Percentiles rank a stretch among this genome's conserved stretches.
Evolutionary conservation across 768 basidiomycete genomes (phyloP).

Genomic region (Termitomyces sp.): DNA sequence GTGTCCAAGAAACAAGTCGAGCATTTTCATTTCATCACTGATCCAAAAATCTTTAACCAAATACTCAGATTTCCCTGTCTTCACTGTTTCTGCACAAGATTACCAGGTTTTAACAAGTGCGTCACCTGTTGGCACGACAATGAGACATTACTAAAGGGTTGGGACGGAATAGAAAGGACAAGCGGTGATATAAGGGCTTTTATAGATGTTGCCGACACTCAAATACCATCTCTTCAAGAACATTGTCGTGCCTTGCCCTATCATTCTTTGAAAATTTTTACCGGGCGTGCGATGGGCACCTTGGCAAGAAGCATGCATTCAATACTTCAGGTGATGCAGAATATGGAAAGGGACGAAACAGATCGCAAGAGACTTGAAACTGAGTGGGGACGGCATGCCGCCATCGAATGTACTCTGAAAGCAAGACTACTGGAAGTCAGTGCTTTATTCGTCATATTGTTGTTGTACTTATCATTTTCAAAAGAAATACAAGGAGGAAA

Average conservation of each 20-base stretch:
- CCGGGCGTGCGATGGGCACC: neutral
- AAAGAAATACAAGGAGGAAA: neutral
- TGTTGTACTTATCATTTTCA: neutral
- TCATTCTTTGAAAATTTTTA: neutral
- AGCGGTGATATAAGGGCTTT: neutral
- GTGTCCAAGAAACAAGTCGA: neutral
- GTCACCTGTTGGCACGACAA: neutral
- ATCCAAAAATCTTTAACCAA: neutral
- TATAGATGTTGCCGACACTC: neutral
- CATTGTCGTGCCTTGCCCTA: neutral
- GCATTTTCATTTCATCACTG: neutral
- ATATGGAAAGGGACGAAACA: neutral
- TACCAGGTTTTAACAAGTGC: neutral
- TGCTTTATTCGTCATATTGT: neutral
- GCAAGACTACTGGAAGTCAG: neutral
- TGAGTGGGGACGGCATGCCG: neutral
- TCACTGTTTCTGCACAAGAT: neutral
- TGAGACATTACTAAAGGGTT: neutral
- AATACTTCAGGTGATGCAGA: neutral
- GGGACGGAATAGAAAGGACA: neutral
- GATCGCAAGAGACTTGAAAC: neutral
- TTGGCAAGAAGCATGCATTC: neutral
- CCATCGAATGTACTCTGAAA: neutral
- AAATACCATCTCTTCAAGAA: neutral
- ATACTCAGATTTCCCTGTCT: neutral